phyloP scores from a whole-genome alignment of 768 basidiomycete species.

The Suillus bovinus region DNA sequence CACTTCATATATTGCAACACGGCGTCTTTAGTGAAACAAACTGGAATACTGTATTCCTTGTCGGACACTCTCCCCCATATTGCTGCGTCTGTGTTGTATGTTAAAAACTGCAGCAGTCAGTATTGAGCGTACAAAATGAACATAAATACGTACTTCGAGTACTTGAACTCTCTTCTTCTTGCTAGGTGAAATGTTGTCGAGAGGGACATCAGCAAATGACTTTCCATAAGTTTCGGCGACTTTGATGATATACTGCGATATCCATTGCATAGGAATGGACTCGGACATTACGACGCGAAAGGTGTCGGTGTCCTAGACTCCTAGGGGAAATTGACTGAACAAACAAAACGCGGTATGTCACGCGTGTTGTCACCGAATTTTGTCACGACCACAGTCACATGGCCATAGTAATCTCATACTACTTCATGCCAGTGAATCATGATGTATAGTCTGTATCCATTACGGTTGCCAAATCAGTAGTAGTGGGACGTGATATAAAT shows the following conservation, averaged over 20 bases:
- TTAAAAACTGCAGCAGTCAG: constrained; percentile 50
- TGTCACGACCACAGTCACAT: too few species aligned
- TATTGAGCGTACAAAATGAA: constrained; percentile 5
- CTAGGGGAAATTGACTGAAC: neutral
- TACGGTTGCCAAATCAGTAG: neutral
- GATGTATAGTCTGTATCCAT: neutral
- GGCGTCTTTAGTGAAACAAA: constrained; percentile 56
- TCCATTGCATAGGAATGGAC: constrained; percentile 51
- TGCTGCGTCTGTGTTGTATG: constrained; percentile 44
- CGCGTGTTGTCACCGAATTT: constrained; percentile 2
- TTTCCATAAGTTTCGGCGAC: constrained; percentile 55
- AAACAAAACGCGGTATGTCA: constrained; percentile 12
- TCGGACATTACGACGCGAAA: constrained; percentile 34
- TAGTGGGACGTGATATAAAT: neutral
- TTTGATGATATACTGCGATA: constrained; percentile 49
- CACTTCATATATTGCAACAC: constrained; percentile 43
- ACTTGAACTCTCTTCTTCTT: constrained; percentile 60
- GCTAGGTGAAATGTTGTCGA: constrained; percentile 12
- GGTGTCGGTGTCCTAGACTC: too few species aligned
- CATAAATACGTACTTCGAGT: constrained; percentile 43
- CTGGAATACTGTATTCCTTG: constrained; percentile 47
- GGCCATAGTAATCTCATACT: neutral
- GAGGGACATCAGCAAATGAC: constrained; percentile 30
- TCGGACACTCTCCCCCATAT: constrained; percentile 71
- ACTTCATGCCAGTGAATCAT: neutral